These are phyloP conservation scores for Cyberlindnera samutprakarnensis DNA, from an alignment of 805 yeast genomes.

Conservation along the genomic window DNA sequence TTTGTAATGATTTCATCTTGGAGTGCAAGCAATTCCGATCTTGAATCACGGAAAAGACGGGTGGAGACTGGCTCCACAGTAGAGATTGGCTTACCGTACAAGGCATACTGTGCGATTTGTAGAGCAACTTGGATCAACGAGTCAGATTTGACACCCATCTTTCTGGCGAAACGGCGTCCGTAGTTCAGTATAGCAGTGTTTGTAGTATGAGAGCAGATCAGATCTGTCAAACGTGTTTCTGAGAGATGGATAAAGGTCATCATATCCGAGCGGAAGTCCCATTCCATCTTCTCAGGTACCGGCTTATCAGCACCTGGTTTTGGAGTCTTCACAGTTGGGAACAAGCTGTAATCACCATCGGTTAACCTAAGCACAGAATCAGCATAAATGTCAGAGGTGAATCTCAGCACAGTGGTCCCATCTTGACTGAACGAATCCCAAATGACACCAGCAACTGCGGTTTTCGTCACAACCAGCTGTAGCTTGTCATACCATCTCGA, in stretches of 20 bases:
- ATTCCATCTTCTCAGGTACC: constrained; percentile 23
- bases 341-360: constrained; percentile 45
- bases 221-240: constrained; percentile 81
- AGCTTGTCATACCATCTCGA: constrained; percentile 89
- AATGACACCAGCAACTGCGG: constrained; percentile 84
- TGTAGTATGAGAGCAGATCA: constrained; percentile 72
- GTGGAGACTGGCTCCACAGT: constrained; percentile 88
- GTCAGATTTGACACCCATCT: constrained; percentile 80
- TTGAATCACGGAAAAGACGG: constrained; percentile 55
- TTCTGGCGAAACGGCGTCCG: constrained; percentile 71
- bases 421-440: constrained; percentile 91
- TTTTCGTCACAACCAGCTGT: constrained; percentile 75
- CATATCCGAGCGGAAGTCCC: constrained; percentile 30
- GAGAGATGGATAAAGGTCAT: constrained; percentile 60
- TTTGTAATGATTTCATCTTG: constrained; percentile 46
- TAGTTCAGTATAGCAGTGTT: constrained; percentile 68
- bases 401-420: constrained; percentile 85
- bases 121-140: constrained; percentile 86
- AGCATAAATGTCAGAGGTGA: constrained; percentile 83
- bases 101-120: constrained; percentile 85
- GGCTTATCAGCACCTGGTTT: constrained; percentile 11
- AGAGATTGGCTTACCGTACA: constrained; percentile 83
- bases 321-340: constrained; percentile 27
- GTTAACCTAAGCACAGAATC: constrained; percentile 73
- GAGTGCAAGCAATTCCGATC: constrained; percentile 63